phyloP scores from a whole-genome alignment of 441 rosid genomes.

The Populus hybrid region DNA sequence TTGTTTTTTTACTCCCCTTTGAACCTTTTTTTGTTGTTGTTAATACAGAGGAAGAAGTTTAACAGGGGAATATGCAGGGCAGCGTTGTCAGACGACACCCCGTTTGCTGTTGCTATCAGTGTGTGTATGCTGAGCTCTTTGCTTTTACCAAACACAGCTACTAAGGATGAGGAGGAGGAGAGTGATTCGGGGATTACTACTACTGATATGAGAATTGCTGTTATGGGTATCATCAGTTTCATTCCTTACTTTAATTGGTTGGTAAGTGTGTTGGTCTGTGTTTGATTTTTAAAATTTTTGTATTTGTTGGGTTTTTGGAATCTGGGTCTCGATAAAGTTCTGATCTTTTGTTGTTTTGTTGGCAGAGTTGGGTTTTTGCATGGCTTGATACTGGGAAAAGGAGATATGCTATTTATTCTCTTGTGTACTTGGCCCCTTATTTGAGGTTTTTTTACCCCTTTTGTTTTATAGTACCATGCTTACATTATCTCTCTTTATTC shows the following conservation, averaged over 20 bases:
- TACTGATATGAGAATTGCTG: slow-evolving; percentile 73
- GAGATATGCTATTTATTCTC: slow-evolving; percentile 70
- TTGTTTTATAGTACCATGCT: neutral
- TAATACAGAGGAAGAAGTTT: slow-evolving; percentile 5
- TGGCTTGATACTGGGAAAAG: slow-evolving; percentile 93
- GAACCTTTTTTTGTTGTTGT: neutral
- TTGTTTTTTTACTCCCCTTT: neutral
- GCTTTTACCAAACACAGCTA: slow-evolving; percentile 44
- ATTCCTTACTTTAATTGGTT: slow-evolving; percentile 98
- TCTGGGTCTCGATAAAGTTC: slow-evolving; percentile 1
- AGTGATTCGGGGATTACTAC: slow-evolving; percentile 44
- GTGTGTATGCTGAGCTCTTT: slow-evolving; percentile 72
- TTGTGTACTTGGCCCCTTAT: slow-evolving; percentile 81
- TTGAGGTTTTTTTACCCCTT: slow-evolving; percentile 41
- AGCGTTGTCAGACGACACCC: slow-evolving; percentile 65
- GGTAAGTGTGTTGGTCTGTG: slow-evolving; percentile 31
- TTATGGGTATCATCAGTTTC: slow-evolving; percentile 86
- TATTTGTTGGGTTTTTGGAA: neutral
- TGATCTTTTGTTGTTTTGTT: neutral
- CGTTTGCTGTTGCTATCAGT: slow-evolving; percentile 74
- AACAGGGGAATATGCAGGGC: slow-evolving; percentile 53
- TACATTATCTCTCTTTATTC: neutral
- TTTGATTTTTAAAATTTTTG: neutral
- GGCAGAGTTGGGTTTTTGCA: slow-evolving; percentile 96
- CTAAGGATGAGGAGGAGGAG: slow-evolving; percentile 39